Conservation (phyloP, 1,284 basidiomycete species). For the Ceratobasidium theobromae region DNA sequence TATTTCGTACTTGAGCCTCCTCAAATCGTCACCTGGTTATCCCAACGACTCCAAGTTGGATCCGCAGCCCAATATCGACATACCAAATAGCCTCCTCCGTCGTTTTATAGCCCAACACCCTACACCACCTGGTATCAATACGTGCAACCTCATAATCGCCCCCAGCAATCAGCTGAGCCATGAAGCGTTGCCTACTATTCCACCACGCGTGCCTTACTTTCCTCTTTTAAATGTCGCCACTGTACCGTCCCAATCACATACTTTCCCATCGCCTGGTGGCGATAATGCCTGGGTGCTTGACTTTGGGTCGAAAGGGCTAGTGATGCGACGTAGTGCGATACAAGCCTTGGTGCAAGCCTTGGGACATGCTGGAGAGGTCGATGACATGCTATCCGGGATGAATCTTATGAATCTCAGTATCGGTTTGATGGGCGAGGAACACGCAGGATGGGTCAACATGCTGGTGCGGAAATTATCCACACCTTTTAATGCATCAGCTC, state of each 20-base stretch:
- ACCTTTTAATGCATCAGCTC: neutral
- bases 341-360: slow-evolving; percentile 17
- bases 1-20: slow-evolving; percentile 61
- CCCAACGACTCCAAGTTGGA: slow-evolving; percentile 37
- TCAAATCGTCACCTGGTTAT: slow-evolving; percentile 44
- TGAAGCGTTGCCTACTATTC: neutral
- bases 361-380: slow-evolving; percentile 2
- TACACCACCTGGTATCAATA: slow-evolving; percentile 51
- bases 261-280: slow-evolving; percentile 1
- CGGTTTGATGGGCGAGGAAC: slow-evolving; percentile 18
- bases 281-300: slow-evolving; percentile 14
- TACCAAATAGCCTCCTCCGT: slow-evolving; percentile 54
- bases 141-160: slow-evolving; percentile 59
- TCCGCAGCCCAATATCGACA: slow-evolving; percentile 52
- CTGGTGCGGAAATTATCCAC: slow-evolving; percentile 1
- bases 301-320: slow-evolving; percentile 15
- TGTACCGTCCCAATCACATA: neutral
- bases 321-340: slow-evolving; percentile 25
- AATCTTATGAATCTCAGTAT: slow-evolving; percentile 14
- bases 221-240: neutral
- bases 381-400: slow-evolving; percentile 3
- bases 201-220: slow-evolving; percentile 15
- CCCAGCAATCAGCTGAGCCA: slow-evolving; percentile 40
- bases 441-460: slow-evolving; percentile 14
- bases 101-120: slow-evolving; percentile 47